Base-by-base conservation (phyloP, 148 eudicot genomes). In the Dianthus caryophyllus region DNA sequence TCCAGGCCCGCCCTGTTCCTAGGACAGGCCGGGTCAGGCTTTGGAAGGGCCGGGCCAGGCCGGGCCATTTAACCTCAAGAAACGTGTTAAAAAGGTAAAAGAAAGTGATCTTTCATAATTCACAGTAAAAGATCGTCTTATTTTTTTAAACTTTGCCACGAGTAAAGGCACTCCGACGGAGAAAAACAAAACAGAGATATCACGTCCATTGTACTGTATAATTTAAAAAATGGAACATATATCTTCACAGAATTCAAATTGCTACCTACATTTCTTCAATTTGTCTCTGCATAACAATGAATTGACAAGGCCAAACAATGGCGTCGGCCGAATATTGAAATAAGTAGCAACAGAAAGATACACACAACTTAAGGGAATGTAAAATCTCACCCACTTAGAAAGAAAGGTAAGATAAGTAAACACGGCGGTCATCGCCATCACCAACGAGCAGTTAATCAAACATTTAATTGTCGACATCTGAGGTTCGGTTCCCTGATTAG, bases 341-440 rank as follows among this genome's bases (percentile, higher is more conserved):
- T 70, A 76, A 14, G 85, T 85, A 62, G 80, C 86, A 48, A 30
- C 65, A 79, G 84, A 63, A 64, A 87, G 81, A 70, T 82, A 85
- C 68, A 75, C 83, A 80, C 85, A 85, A 71, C 86, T 70, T 61
- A 85, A n/a, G 58, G 62, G 78, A 56, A 83, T 36, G 66, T 85
- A 87, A 14, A 81, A 36, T 78, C 76, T 83, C 47, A 81, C 79
- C 94, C 89, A 87, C 36, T 72, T 50, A 39, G 75, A 79, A 16
- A 76, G 63, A 61, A 85, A 29, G 24, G 94, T 77, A 46, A 81
- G 75, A 70, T 75, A 81, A 15, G 68, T 60, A 75, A 79, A 85
- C 51, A 81, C 5, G 56, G 60, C 66, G 0, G 84, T 83, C 49
- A 83, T 52, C 50, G 72, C 71, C 5, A 78, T 50, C 8, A 81